phyloP scores from a whole-genome alignment of 495 filamentous ascomycete species.

The Astrothelium subdiscretum region DNA sequence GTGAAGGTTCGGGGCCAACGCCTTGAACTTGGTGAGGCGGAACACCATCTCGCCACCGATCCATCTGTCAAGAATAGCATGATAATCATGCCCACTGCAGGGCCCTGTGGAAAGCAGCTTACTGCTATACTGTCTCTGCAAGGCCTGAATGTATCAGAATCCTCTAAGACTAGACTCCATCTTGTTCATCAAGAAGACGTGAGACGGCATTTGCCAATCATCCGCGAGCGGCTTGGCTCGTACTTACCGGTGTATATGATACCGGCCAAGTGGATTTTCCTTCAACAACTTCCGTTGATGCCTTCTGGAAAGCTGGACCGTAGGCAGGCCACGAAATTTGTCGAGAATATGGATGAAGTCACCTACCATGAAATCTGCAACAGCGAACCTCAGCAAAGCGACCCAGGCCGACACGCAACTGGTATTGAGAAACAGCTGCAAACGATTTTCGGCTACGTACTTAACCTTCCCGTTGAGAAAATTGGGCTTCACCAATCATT shows the following conservation, averaged over 20 bases:
- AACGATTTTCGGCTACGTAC: slow-evolving; percentile 12
- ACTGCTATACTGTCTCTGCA: slow-evolving; percentile 14
- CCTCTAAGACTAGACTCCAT: not conserved
- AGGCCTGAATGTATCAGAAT: not conserved
- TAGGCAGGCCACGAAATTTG: slow-evolving; percentile 9
- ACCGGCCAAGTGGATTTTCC: slow-evolving; percentile 12
- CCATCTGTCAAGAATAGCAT: slow-evolving; percentile 10
- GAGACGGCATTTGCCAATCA: slow-evolving; percentile 5
- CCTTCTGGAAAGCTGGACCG: slow-evolving; percentile 22
- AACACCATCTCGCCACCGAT: slow-evolving; percentile 19
- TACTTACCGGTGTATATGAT: slow-evolving; percentile 22
- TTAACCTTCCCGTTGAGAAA: slow-evolving; percentile 12
- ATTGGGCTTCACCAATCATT: slow-evolving; percentile 14
- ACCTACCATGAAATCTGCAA: slow-evolving; percentile 12
- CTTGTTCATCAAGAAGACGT: slow-evolving; percentile 6
- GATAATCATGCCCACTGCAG: slow-evolving; percentile 11
- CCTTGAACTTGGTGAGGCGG: slow-evolving; percentile 24
- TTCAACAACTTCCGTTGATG: slow-evolving; percentile 12
- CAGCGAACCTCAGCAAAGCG: not conserved
- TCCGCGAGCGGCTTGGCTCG: slow-evolving; percentile 14
- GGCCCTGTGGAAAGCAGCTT: slow-evolving; percentile 15
- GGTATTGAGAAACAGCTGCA: slow-evolving; percentile 14
- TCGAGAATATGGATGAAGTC: slow-evolving; percentile 13
- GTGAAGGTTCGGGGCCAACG: slow-evolving; percentile 24
- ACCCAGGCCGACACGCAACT: not conserved